Evolutionary conservation across 129 eudicot genomes (phyloP).

Genomic region (Kitagawia praeruptora): DNA sequence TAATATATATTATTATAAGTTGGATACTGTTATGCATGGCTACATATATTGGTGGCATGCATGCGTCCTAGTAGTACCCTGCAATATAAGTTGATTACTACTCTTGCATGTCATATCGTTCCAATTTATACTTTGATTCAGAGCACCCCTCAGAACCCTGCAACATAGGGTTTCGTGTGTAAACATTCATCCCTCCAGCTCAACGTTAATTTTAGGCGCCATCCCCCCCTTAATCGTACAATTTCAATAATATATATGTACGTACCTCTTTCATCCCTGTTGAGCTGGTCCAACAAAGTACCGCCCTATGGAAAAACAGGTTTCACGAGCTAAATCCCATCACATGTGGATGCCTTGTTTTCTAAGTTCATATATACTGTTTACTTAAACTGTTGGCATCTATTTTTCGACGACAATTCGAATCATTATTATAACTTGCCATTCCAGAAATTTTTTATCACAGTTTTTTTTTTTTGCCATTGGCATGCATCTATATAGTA

Average conservation of each 20-base stretch:
- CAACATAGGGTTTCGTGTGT: constrained; percentile 5
- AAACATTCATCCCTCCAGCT: background rate
- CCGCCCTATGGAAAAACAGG: background rate
- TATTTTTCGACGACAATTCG: background rate
- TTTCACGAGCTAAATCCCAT: background rate
- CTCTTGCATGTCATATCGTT: constrained; percentile 56
- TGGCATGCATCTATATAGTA: too few species aligned
- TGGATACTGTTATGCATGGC: background rate
- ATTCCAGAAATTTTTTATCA: background rate
- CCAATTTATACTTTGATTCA: constrained; percentile 40
- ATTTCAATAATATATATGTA: background rate
- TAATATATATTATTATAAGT: too few species aligned
- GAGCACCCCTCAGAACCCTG: background rate
- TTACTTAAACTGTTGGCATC: background rate
- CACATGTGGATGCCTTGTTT: background rate
- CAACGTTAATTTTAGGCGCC: background rate
- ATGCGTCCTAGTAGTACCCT: constrained; percentile 15
- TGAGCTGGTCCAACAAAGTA: background rate
- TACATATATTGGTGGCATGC: constrained; percentile 18
- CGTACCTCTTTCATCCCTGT: background rate
- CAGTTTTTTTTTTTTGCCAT: too few species aligned
- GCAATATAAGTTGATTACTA: constrained; percentile 19
- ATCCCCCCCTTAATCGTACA: background rate
- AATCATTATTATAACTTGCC: background rate
- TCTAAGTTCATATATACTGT: background rate